phyloP scores from a whole-genome alignment of 768 basidiomycete genomes.

The Boletus sensibilis region DNA sequence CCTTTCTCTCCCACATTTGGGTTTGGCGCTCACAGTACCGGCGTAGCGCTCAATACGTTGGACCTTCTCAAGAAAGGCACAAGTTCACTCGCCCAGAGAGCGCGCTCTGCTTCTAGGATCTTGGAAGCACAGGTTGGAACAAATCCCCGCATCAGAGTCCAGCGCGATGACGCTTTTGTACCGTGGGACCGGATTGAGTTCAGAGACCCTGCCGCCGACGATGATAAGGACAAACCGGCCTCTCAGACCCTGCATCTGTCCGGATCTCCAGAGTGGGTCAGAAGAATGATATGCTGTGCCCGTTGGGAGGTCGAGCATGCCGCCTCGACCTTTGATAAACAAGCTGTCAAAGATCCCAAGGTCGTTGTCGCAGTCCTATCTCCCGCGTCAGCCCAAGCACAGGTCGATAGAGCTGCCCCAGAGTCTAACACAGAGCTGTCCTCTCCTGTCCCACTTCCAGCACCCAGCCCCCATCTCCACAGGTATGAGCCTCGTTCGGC shows the following conservation, averaged over 20 bases:
- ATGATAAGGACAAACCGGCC: slow-evolving; percentile 26
- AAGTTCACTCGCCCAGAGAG: slow-evolving; percentile 72
- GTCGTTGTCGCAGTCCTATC: slow-evolving; percentile 63
- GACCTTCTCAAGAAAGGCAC: slow-evolving; percentile 93
- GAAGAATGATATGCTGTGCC: slow-evolving; percentile 80
- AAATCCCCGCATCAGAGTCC: slow-evolving; percentile 78
- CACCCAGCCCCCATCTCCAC: slow-evolving; percentile 51
- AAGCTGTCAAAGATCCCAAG: slow-evolving; percentile 36
- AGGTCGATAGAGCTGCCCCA: slow-evolving; percentile 24
- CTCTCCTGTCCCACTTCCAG: slow-evolving; percentile 66
- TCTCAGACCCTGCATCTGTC: slow-evolving; percentile 26
- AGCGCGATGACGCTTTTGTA: slow-evolving; percentile 79
- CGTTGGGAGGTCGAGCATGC: slow-evolving; percentile 69
- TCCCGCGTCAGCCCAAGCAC: slow-evolving; percentile 23
- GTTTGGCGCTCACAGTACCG: slow-evolving; percentile 8
- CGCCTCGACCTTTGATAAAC: slow-evolving; percentile 28
- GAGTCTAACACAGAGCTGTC: slow-evolving; percentile 28
- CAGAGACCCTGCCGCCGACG: slow-evolving; percentile 33
- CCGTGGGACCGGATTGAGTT: slow-evolving; percentile 74
- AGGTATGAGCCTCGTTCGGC: slow-evolving; percentile 65
- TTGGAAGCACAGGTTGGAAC: slow-evolving; percentile 85
- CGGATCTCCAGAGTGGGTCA: slow-evolving; percentile 78
- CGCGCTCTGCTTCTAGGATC: slow-evolving; percentile 83
- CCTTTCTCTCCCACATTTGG: not conserved
- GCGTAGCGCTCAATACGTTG: slow-evolving; percentile 80